Percentiles rank a stretch among this genome's conserved stretches.
These are phyloP conservation scores for Phytophthora cryptogea DNA, from an alignment of 352 stramenopile species.

Conservation along the genomic window DNA sequence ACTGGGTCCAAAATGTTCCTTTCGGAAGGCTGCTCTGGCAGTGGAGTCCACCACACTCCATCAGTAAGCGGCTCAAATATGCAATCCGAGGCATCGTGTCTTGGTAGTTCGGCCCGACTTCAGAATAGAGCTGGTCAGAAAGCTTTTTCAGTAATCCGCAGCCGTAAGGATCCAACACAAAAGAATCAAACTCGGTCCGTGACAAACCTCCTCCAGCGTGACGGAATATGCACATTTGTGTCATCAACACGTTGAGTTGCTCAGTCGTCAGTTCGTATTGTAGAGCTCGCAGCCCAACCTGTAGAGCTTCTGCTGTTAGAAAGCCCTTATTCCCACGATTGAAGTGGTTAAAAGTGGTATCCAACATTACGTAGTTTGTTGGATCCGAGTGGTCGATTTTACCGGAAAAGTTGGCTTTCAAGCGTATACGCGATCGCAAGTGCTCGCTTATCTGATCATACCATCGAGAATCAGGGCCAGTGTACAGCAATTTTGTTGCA, in stretches of 20 bases:
- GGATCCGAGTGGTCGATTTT: slow-evolving; percentile 38
- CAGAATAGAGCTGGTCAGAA: slow-evolving; percentile 35
- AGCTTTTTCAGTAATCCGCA: slow-evolving; percentile 40
- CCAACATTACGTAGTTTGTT: slow-evolving; percentile 38
- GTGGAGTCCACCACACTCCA: slow-evolving; percentile 32
- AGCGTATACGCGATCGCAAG: slow-evolving; percentile 51
- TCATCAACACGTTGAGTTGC: slow-evolving; percentile 47
- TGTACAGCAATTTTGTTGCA: slow-evolving; percentile 2
- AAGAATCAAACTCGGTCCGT: slow-evolving; percentile 81
- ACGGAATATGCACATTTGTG: slow-evolving; percentile 48
- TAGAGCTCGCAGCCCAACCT: slow-evolving; percentile 45
- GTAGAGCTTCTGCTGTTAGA: slow-evolving; percentile 41
- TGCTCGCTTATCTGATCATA: slow-evolving; percentile 37
- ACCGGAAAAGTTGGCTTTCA: slow-evolving; percentile 33
- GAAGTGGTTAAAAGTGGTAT: slow-evolving; percentile 69
- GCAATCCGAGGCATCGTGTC: slow-evolving; percentile 45
- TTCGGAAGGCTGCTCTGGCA: slow-evolving; percentile 36
- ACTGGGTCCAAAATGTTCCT: slow-evolving; percentile 31
- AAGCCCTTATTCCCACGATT: slow-evolving; percentile 60
- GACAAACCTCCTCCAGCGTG: slow-evolving; percentile 47
- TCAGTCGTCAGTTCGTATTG: slow-evolving; percentile 42
- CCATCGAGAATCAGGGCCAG: slow-evolving; percentile 22
- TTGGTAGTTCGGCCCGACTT: slow-evolving; percentile 14
- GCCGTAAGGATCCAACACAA: slow-evolving; percentile 64
- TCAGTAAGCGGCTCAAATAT: slow-evolving; percentile 51